Conservation (phyloP, 108 stramenopile genomes). For the Bacterosira constricta region DNA sequence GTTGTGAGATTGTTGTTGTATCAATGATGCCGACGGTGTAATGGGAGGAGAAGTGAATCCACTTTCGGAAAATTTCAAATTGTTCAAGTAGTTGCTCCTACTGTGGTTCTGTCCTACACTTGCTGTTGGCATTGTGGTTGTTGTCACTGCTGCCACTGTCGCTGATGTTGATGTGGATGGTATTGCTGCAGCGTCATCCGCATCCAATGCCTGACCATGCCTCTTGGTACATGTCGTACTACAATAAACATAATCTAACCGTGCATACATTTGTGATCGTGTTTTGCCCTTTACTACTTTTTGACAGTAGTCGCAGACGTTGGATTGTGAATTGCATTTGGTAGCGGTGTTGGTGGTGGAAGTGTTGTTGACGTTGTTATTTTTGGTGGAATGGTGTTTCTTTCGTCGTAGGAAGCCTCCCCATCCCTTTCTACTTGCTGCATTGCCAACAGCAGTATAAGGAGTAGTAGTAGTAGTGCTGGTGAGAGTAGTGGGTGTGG, state of each 20-base stretch:
- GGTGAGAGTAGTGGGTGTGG: too few relatives aligned
- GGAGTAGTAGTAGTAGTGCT: too few relatives aligned
- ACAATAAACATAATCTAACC: constrained; percentile 34
- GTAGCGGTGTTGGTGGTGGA: neutral
- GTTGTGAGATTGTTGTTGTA: neutral
- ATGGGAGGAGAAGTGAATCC: neutral
- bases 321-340: neutral
- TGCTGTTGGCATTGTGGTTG: too few relatives aligned
- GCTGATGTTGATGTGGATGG: too few relatives aligned
- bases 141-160: too few relatives aligned
- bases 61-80: neutral
- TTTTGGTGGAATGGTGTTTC: neutral
- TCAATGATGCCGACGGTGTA: neutral
- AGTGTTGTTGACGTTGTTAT: neutral
- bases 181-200: constrained; percentile 17
- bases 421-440: neutral
- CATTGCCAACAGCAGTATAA: neutral
- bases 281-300: neutral
- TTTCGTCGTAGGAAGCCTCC: neutral
- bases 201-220: constrained; percentile 30
- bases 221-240: constrained; percentile 15
- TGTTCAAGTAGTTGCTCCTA: too few relatives aligned
- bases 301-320: constrained; percentile 37
- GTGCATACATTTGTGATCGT: constrained; percentile 12
- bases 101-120: too few relatives aligned